A percentile compares a stretch with the other conserved stretches of the same genome.
Conservation (phyloP, 2,329 filamentous ascomycete genomes). For the Nemania serpens region DNA sequence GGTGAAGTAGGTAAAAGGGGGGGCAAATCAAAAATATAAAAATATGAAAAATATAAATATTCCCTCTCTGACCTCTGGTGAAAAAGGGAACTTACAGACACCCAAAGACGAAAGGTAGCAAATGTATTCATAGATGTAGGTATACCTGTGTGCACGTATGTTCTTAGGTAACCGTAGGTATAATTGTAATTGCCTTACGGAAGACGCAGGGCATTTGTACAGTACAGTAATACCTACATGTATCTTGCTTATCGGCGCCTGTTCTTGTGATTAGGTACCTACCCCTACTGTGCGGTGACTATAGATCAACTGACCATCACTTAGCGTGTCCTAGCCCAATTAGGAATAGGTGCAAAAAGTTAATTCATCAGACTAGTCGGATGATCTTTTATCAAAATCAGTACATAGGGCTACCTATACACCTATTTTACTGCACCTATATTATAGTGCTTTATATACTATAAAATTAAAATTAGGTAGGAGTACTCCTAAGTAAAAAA, state of each 20-base stretch:
- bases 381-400: no score
- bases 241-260: neutral
- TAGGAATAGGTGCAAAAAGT: no score
- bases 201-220: slow-evolving; percentile 20
- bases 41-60: neutral
- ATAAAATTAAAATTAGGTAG: no score
- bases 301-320: no score
- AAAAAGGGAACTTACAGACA: neutral
- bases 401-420: no score
- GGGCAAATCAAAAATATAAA: neutral
- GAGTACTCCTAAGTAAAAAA: no score
- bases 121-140: slow-evolving; percentile 15
- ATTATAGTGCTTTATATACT: no score
- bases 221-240: slow-evolving; percentile 29
- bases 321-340: no score
- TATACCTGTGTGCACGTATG: slow-evolving; percentile 7
- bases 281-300: no score
- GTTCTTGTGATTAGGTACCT: no score
- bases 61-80: neutral
- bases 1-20: neutral
- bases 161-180: slow-evolving; percentile 21
- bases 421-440: no score
- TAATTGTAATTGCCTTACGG: slow-evolving; percentile 16
- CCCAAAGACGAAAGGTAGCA: neutral
- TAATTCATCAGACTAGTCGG: no score